A percentile compares a stretch with the other conserved stretches of the same genome.
These are phyloP conservation scores for Talaromyces atroroseus DNA, from an alignment of 2,329 filamentous ascomycete species.

Conservation along the genomic window DNA sequence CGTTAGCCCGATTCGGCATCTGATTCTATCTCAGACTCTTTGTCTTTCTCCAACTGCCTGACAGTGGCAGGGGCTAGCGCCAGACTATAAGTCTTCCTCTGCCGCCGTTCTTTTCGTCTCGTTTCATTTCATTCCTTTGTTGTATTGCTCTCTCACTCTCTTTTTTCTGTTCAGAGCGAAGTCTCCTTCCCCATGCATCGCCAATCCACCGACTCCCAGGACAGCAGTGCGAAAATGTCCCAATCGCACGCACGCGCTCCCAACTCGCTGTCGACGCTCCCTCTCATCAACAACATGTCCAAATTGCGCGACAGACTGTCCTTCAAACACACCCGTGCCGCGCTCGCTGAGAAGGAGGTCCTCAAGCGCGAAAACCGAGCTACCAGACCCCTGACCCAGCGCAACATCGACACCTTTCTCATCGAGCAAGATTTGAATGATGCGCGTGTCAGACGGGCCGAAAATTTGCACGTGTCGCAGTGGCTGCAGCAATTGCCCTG, in stretches of 20 bases:
- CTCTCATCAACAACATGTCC: conserved; percentile 25
- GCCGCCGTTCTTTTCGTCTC: not conserved
- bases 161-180: not conserved
- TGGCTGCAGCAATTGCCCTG: conserved; percentile 67
- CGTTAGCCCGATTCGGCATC: too few species aligned
- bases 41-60: too few species aligned
- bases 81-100: not conserved
- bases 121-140: not conserved
- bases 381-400: conserved; percentile 31
- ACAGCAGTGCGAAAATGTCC: conserved; percentile 1
- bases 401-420: conserved; percentile 33
- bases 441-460: conserved; percentile 53
- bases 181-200: not conserved
- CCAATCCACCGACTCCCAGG: not conserved
- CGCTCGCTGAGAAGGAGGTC: conserved; percentile 30
- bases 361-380: conserved; percentile 31
- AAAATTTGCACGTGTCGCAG: conserved; percentile 67
- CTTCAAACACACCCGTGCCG: conserved; percentile 27
- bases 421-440: conserved; percentile 35
- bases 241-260: conserved; percentile 1
- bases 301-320: conserved; percentile 32
- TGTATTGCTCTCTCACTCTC: not conserved
- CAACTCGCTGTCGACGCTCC: conserved; percentile 16
- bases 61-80: too few species aligned
- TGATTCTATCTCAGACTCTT: too few species aligned